Conservation (phyloP, 257 asterid genomes). For the Asclepias syriaca region DNA sequence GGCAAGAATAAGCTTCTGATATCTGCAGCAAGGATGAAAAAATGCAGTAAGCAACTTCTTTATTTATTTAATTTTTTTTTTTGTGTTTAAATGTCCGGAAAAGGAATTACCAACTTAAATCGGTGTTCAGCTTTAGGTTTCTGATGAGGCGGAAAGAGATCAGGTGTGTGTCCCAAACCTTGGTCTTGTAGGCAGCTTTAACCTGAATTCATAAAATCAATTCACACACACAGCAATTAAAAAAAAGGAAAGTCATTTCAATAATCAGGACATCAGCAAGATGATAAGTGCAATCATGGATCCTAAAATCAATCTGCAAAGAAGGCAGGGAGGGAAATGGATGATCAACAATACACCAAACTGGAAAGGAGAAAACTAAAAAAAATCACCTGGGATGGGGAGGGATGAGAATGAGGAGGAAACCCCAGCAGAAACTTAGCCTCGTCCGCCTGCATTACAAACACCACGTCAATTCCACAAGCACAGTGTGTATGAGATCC, state of each 20-base stretch:
- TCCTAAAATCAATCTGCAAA: not conserved
- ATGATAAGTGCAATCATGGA: not conserved
- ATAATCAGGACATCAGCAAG: not conserved
- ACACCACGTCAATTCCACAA: not conserved
- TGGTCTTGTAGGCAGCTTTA: constrained; percentile 61
- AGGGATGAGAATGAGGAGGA: constrained; percentile 23
- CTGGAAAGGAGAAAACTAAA: not conserved
- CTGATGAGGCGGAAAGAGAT: constrained; percentile 53
- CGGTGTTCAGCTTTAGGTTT: constrained; percentile 49
- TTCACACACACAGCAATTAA: not conserved
- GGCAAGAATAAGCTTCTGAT: constrained; percentile 59
- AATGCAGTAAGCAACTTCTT: not conserved
- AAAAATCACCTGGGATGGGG: constrained; percentile 19
- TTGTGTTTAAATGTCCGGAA: not conserved
- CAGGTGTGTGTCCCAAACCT: constrained; percentile 79
- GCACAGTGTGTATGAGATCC: not conserved
- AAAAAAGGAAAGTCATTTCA: too few species aligned
- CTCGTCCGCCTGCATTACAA: constrained; percentile 21
- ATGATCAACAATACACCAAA: not conserved
- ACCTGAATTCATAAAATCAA: constrained; percentile 26
- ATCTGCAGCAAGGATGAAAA: constrained; percentile 32
- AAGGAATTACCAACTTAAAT: constrained; percentile 48
- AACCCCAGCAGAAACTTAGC: constrained; percentile 28
- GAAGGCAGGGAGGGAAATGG: not conserved
- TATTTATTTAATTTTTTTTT: not conserved